Conservation (phyloP, 352 stramenopile species). For the Phytophthora sojae region DNA sequence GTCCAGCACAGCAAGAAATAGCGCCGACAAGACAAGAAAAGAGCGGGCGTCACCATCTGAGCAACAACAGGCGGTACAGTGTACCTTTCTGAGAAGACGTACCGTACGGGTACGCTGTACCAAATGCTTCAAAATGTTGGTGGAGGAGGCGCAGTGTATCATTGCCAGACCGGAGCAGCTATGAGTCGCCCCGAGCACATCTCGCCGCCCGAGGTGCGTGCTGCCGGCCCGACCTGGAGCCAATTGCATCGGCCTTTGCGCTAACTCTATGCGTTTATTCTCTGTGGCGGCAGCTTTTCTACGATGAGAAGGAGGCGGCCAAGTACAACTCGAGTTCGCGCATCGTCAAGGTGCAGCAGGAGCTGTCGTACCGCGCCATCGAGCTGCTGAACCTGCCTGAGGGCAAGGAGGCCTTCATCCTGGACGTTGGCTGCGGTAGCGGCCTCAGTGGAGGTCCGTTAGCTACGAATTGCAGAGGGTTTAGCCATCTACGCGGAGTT, state of each 20-base stretch:
- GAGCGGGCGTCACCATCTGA: constrained; percentile 20
- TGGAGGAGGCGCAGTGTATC: constrained; percentile 32
- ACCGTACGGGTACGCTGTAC: no score
- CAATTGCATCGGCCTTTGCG: not conserved
- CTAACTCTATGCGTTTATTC: constrained; percentile 7
- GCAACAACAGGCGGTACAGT: not conserved
- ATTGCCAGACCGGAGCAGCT: constrained; percentile 7
- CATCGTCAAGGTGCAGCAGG: constrained; percentile 93
- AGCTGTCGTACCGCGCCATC: constrained; percentile 97
- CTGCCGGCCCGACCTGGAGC: not conserved
- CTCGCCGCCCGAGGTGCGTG: constrained; percentile 79
- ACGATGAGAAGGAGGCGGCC: constrained; percentile 92
- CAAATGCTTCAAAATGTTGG: constrained; percentile 2
- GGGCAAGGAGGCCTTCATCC: constrained; percentile 89
- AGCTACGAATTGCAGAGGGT: not conserved
- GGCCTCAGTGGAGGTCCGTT: constrained; percentile 93
- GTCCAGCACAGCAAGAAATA: not conserved
- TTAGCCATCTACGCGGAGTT: not conserved
- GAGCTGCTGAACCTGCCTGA: constrained; percentile 96
- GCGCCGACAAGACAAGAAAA: constrained; percentile 23
- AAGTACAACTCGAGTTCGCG: constrained; percentile 95
- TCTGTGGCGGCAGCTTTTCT: constrained; percentile 82
- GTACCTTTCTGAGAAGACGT: not conserved
- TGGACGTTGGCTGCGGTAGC: constrained; percentile 98
- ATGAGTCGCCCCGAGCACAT: constrained; percentile 92